A percentile compares a stretch with the other conserved stretches of the same genome.
Conservation (phyloP, 345 rosid species). For the Reutealis trisperma region DNA sequence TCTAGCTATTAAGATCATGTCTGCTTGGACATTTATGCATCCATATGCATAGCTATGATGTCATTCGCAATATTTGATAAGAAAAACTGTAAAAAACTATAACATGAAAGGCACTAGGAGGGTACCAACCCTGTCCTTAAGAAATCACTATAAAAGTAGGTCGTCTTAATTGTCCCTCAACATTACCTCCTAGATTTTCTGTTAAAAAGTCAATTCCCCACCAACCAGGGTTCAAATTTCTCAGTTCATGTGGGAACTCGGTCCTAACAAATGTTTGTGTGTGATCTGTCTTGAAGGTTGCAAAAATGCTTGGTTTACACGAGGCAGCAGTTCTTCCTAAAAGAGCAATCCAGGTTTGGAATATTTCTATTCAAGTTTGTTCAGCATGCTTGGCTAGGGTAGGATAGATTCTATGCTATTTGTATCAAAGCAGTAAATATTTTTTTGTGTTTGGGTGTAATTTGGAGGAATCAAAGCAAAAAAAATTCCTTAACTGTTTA, state of each 20-base stretch:
- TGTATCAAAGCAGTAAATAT: neutral
- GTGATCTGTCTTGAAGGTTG: constrained; percentile 55
- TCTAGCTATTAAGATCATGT: neutral
- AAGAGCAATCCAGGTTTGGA: constrained; percentile 88
- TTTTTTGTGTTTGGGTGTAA: neutral
- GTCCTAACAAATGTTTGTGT: constrained; percentile 3
- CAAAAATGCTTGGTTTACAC: constrained; percentile 69
- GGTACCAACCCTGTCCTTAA: neutral
- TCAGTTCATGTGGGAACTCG: neutral
- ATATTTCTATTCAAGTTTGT: constrained; percentile 1
- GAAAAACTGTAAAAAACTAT: neutral
- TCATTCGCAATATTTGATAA: neutral
- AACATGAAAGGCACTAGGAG: too few species aligned
- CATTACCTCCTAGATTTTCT: neutral
- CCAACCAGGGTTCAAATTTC: neutral
- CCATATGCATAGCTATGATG: neutral
- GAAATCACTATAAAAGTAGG: neutral
- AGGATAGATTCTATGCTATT: neutral
- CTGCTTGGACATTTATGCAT: neutral
- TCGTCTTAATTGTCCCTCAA: neutral
- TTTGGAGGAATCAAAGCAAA: neutral
- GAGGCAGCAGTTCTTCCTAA: constrained; percentile 79
- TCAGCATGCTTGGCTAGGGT: neutral
- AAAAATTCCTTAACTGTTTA: neutral
- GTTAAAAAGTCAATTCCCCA: neutral